A percentile compares a stretch with the other conserved stretches of the same genome.
Evolutionary conservation across 495 filamentous ascomycete genomes (phyloP).

Genomic region (Tirmania nivea): DNA sequence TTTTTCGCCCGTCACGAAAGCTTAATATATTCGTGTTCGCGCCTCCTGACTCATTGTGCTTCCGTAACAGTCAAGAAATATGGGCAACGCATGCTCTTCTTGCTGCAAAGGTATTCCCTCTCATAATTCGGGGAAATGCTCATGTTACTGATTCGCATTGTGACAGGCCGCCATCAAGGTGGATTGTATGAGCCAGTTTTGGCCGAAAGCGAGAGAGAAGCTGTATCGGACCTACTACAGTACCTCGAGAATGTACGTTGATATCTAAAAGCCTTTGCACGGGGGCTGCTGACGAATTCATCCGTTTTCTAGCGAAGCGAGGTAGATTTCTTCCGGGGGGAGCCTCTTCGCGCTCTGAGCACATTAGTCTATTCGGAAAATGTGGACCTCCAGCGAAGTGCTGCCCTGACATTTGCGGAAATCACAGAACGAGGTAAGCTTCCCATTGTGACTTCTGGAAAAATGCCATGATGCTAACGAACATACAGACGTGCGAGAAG

Average conservation of each 20-base stretch:
- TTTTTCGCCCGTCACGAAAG: too few species aligned
- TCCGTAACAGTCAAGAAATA: neutral
- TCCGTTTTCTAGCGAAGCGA: slow-evolving; percentile 48
- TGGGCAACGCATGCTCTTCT: slow-evolving; percentile 27
- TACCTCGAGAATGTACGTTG: slow-evolving; percentile 80
- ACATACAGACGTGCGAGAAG: slow-evolving; percentile 70
- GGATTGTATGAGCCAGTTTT: slow-evolving; percentile 76
- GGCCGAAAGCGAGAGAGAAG: slow-evolving; percentile 90
- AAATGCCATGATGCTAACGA: neutral
- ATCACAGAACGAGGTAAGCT: slow-evolving; percentile 83
- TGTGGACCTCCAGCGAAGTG: slow-evolving; percentile 91
- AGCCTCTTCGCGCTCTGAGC: slow-evolving; percentile 83
- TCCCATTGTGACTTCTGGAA: too few species aligned
- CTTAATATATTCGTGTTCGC: too few species aligned
- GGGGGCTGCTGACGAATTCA: slow-evolving; percentile 7
- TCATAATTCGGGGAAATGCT: neutral
- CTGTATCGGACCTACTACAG: slow-evolving; percentile 81
- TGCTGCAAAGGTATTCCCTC: slow-evolving; percentile 29
- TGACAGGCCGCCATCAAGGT: slow-evolving; percentile 62
- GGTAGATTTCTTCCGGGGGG: slow-evolving; percentile 94
- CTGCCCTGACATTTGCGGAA: slow-evolving; percentile 94
- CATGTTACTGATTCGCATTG: neutral
- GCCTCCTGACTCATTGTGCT: too few species aligned
- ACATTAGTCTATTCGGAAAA: slow-evolving; percentile 97
- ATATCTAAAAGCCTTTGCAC: slow-evolving; percentile 7